phyloP scores from a whole-genome alignment of 2,329 filamentous ascomycete genomes.

The Pseudogymnoascus sp. region DNA sequence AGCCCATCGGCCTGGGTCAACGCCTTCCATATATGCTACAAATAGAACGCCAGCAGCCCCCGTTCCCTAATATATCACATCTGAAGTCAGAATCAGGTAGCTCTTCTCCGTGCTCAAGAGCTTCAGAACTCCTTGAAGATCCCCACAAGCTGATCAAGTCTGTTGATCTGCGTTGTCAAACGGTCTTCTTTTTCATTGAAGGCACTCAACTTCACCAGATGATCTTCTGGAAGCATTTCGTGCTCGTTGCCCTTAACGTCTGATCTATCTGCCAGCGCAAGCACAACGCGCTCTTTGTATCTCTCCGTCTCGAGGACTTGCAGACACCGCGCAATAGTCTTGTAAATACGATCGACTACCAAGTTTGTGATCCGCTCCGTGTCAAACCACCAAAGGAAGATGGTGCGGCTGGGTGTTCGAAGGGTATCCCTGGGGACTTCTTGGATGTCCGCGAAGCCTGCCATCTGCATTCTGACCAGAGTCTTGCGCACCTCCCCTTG shows the following conservation, averaged over 20 bases:
- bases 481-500: conserved; percentile 79
- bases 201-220: conserved; percentile 56
- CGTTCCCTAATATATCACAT: conserved; percentile 8
- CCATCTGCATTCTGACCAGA: conserved; percentile 77
- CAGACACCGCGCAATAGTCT: conserved; percentile 77
- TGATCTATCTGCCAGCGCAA: conserved; percentile 74
- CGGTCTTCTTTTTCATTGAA: conserved; percentile 62
- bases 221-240: conserved; percentile 66
- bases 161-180: conserved; percentile 69
- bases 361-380: conserved; percentile 61
- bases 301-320: conserved; percentile 75
- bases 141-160: conserved; percentile 78
- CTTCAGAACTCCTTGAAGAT: conserved; percentile 70
- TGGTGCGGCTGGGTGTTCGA: conserved; percentile 71
- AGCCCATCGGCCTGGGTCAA: conserved; percentile 7
- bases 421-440: conserved; percentile 87
- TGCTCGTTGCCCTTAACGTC: conserved; percentile 83
- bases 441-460: conserved; percentile 82
- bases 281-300: conserved; percentile 60
- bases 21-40: conserved; percentile 9
- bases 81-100: neutral
- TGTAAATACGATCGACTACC: conserved; percentile 76
- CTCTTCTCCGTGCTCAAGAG: neutral
- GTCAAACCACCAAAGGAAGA: conserved; percentile 92
- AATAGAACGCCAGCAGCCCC: neutral